Evolutionary conservation across 768 basidiomycete species (phyloP), one percentile per base, ranked within the genome.

Genomic region (Fomitopsis pulvina): DNA sequence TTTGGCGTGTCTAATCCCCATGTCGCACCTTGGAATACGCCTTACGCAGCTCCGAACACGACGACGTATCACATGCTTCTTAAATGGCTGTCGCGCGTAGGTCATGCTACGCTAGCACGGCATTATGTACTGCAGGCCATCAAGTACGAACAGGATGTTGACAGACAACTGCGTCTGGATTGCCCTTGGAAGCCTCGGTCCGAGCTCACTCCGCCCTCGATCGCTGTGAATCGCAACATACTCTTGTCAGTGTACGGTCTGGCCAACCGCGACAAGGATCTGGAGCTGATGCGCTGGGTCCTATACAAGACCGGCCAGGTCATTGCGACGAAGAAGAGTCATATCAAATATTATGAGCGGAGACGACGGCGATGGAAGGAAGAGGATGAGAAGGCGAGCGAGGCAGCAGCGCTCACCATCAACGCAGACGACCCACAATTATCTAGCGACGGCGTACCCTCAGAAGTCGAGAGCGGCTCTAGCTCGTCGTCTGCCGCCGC

Each of bases 81-180:
- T 9, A 77, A 79, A 55, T 71, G 85, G 59, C 48, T 86, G 16
- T 74, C 77, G 43, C 66, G 59, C 45, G 66, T 68, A 10, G 66
- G 72, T 14, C 71, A 86, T 58, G 60, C 70, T 4, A 66, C 72
- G 14, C 67, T 89, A 53, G 77, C 80, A 14, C 79, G 85, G 37
- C 85, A 90, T 65, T 86, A 87, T 63, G 61, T 83, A 47, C 58
- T 75, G 24, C 69, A 83, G 58, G 80, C 81, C 2, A 71, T 76
- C 45, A 51, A 57, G 8, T 57, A 74, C 32, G 81, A 84, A 51
- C 66, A 70, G 21, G 41, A 55, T 12, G 50, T 51, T 59, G 58
- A 66, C 60, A 14, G 52, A 63, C 51, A 49, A 74, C 24, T 73
- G 67, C 60, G 59, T 57, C 40, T 59, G 63, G 25, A 60, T 1